Evolutionary conservation across 2,329 filamentous ascomycete genomes (phyloP).

Genomic region (Pseudogymnoascus verrucosus): DNA sequence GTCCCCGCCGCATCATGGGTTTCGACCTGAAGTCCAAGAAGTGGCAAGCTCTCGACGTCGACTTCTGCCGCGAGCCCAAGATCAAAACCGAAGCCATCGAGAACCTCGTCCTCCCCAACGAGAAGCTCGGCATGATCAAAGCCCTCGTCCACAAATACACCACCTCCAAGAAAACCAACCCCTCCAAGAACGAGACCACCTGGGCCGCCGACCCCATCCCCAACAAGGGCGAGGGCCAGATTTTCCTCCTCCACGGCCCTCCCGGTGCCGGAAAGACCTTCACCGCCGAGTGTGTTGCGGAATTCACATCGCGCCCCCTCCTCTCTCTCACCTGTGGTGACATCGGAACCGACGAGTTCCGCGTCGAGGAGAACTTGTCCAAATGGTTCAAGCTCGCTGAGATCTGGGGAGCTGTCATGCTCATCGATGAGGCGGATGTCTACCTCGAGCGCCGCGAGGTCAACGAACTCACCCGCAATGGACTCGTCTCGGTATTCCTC

Average conservation of each 20-base stretch:
- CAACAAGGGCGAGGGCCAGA: conserved; percentile 16
- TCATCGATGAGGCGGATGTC: conserved; percentile 47
- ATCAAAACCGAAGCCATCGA: conserved; percentile 17
- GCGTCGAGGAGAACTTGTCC: conserved; percentile 40
- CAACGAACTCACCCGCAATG: conserved; percentile 28
- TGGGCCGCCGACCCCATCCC: conserved; percentile 15
- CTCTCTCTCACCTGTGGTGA: conserved; percentile 36
- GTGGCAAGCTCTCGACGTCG: conserved; percentile 19
- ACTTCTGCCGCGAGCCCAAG: conserved; percentile 17
- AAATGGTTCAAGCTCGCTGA: conserved; percentile 40
- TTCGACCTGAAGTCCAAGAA: conserved; percentile 21
- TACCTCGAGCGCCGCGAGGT: conserved; percentile 33
- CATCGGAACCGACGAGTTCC: conserved; percentile 38
- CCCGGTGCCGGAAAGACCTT: conserved; percentile 17
- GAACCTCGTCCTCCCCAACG: conserved; percentile 17
- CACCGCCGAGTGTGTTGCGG: conserved; percentile 21
- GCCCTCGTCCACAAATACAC: conserved; percentile 19
- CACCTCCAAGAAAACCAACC: conserved; percentile 3
- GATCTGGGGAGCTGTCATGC: conserved; percentile 42
- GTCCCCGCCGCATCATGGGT: conserved; percentile 18
- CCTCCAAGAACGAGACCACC: conserved; percentile 7
- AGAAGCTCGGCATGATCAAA: conserved; percentile 19
- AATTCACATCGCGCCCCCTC: conserved; percentile 20
- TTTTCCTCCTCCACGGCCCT: conserved; percentile 15
- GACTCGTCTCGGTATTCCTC: conserved; percentile 32